Conservation (phyloP, 257 asterid genomes). For the Agastache rugosa region DNA sequence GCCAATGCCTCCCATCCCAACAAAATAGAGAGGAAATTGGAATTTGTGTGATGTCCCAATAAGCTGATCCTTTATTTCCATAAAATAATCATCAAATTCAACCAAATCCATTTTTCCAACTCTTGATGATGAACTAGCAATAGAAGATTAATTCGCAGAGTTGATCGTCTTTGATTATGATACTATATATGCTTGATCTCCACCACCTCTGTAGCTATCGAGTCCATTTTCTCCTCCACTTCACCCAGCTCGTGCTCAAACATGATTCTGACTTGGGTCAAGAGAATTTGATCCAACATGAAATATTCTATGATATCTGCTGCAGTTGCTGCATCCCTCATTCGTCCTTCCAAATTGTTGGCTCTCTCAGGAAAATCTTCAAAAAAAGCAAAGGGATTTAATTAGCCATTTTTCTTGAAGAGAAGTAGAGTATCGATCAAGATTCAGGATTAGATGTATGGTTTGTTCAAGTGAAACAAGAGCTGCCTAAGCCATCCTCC, state of each 20-base stretch:
- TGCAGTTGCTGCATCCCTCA: neutral
- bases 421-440: neutral
- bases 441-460: neutral
- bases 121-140: no score
- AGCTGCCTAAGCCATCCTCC: slow-evolving; percentile 8
- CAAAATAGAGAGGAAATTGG: no score
- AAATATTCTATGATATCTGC: neutral
- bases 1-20: no score
- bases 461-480: slow-evolving; percentile 5
- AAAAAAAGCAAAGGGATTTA: neutral
- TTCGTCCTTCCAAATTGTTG: neutral
- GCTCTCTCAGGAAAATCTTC: slow-evolving; percentile 27
- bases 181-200: neutral
- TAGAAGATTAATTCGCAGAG: no score
- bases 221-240: neutral
- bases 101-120: no score
- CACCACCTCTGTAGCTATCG: neutral
- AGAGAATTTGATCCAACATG: neutral
- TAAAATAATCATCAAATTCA: no score
- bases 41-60: no score
- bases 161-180: no score
- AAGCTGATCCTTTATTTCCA: no score
- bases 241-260: neutral
- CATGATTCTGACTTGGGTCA: neutral
- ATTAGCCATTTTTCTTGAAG: neutral